Evolutionary conservation across 768 basidiomycete genomes (phyloP), one percentile per base, ranked within the genome.

Genomic region (Rhodotorula kratochvilovae): DNA sequence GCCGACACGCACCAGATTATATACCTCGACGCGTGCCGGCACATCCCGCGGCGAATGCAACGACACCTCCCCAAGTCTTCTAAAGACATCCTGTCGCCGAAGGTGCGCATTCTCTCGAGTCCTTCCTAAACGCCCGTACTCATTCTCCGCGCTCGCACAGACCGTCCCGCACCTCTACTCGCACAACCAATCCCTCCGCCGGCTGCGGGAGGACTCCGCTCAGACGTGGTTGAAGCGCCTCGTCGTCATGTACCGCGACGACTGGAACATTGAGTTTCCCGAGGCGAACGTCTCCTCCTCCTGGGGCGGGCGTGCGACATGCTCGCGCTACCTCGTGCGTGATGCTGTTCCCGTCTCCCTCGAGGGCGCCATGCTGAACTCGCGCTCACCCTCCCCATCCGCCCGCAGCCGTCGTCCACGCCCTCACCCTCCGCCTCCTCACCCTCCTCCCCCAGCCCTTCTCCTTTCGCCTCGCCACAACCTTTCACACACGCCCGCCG

Each of bases 181-280:
- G 57, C 27, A 29, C 51, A n/a, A 39, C 13, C 2, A 29, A 13
- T 29, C 46, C 3, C 11, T 29, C 31, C 7, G 62, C 35, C n/a
- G 15, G 17, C 13, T 0, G 46, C 42, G 29, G 16, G 19, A 27
- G 8, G 46, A 43, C 31, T 39, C 63, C 2, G 46, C 45, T 2
- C 70, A 74, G 48, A 23, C 43, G 2, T 48, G 50, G 39, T 61
- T 74, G 1, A 46, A 63, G 1, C 63, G 61, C 1, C 61, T 74
- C 16, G 73, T 74, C 17, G 29, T 11, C 11, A 48, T 74, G 63
- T 74, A 48, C 17, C 48, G 55, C 23, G 73, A 74, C 15, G 73
- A 74, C 61, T 74, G 73, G 73, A 50, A 39, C 1, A 55, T 74
- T 21, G 60, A 67, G 2, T 71, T 74, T 60, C 70, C 73, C 16